Base-by-base conservation (phyloP, 257 asterid genomes). In the Capsicum chinense region DNA sequence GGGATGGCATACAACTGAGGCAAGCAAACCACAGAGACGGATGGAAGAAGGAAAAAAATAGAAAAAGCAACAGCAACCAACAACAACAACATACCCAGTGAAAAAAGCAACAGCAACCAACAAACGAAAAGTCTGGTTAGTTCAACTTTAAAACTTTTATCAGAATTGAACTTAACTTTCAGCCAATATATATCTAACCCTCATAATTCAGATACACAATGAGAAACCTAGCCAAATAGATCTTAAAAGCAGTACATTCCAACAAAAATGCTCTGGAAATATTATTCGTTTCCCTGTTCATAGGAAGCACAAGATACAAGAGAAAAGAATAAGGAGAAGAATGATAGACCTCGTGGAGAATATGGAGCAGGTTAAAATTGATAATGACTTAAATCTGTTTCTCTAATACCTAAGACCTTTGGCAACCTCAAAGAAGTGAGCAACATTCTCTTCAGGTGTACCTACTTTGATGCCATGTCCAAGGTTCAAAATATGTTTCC, bases 401-500 rank as follows among this genome's bases (percentile, higher is more conserved):
- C 89, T 68, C 89, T 89, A 94, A 69, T 94, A 96, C 81, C 97
- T 90, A 83, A 96, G 90, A 44, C 97, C 95, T 89, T 94, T 93
- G 74, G 99, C 97, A 88, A 95, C 98, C 88, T 95, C 99, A 88
- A 95, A 95, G 90, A 95, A 95, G 89, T 95, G 99, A 76, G 97
- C 98, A 83, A 95, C 99, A 84, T 96, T 96, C 86, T 96, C 99
- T 88, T 96, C 99, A 0, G 99, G 99, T 2, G 99, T 96, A 16
- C 99, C 99, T 15, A 96, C 98, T 3, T 88, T 94, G 85, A 96
- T 96, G 26, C 98, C 99, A 84, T 96, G 99, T 83, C 99, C 99
- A 81, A 96, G 99, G 86, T 94, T 96, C 97, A 96, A 80, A 12
- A 96, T 94, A 56, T 96, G 99, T 85, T 94, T 96, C 88, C 98